Evolutionary conservation across 257 asterid species (phyloP), one percentile per base, ranked within the genome.

Genomic region (Solanum piurae): DNA sequence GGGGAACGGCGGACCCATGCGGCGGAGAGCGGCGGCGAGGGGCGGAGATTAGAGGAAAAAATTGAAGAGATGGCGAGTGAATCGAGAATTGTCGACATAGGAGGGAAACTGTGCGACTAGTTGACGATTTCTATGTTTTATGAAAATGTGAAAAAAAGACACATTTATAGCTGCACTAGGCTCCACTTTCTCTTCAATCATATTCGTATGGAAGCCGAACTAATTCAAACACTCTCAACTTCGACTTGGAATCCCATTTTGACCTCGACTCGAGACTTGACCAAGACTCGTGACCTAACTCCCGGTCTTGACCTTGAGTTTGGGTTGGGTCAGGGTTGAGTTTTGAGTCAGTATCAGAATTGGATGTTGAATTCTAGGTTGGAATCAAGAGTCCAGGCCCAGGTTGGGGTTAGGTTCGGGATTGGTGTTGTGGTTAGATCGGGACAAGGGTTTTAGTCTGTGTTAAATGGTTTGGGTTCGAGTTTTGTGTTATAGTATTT

Each of bases 241-340:
- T 52, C 0, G 0, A 16, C 4, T 18, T 52, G n/a, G 9, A 1
- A 52, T 0, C 9, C 23, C 3, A 18, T 16, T 16, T 0, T 16
- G 1, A 6, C 9, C 0, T 18, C 9, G 0, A 52, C 62, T 52
- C 23, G 62, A 52, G 62, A 52, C 60, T 2, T 52, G 60, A 46
- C 0, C 16, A 0, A 46, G 20, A 46, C 20, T 46, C 55, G 1
- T 46, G 55, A 46, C 58, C 58, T 46, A 46, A 46, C 58, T 46
- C 20, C 1, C 20, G 2, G 2, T 13, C 20, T 46, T 46, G 58
- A 52, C n/a, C 62, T 52, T 0, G 7, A 52, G n/a, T 52, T 52
- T 52, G n/a, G 3, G 9, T 52, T 5, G 62, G 9, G 4, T 16
- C 23, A 52, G 9, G 23, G 4, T 52, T 52, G 21, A 52, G 1